Conservation (phyloP, 148 eudicot species). For the Rhododendron ferrugineum region DNA sequence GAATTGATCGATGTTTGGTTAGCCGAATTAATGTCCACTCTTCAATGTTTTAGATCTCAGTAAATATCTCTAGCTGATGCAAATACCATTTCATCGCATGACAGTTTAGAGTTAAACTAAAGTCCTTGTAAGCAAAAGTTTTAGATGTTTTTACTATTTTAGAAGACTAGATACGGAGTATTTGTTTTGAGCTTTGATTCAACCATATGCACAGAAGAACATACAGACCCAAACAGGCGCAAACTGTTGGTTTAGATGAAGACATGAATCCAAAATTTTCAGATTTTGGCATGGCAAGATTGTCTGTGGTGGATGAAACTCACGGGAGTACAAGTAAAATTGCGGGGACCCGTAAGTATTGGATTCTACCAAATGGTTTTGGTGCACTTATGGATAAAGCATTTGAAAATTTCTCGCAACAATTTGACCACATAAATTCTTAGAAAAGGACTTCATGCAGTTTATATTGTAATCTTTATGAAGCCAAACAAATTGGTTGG, state of each 20-base stretch:
- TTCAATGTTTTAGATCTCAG: no score
- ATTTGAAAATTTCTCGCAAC: no score
- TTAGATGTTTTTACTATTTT: not conserved
- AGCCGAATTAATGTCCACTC: no score
- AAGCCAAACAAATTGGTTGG: no score
- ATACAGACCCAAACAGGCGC: conserved; percentile 32
- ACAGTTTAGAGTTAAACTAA: no score
- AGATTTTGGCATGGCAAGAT: not conserved
- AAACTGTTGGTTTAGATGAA: conserved; percentile 13
- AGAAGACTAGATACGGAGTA: no score
- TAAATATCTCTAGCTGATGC: no score
- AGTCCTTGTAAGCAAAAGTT: no score
- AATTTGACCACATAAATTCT: not conserved
- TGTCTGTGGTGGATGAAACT: not conserved
- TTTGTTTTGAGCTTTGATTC: not conserved
- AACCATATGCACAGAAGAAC: no score
- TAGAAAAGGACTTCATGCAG: no score
- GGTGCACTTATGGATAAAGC: not conserved
- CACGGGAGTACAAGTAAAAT: not conserved
- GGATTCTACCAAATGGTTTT: not conserved
- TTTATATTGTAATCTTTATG: no score
- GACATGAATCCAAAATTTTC: not conserved
- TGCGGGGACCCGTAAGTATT: not conserved
- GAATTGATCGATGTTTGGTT: no score
- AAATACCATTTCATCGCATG: not conserved